A percentile compares a stretch with the other conserved stretches of the same genome.
Evolutionary conservation across 2,329 filamentous ascomycete genomes (phyloP).

Genomic region (Zymoseptoria ardabiliae): DNA sequence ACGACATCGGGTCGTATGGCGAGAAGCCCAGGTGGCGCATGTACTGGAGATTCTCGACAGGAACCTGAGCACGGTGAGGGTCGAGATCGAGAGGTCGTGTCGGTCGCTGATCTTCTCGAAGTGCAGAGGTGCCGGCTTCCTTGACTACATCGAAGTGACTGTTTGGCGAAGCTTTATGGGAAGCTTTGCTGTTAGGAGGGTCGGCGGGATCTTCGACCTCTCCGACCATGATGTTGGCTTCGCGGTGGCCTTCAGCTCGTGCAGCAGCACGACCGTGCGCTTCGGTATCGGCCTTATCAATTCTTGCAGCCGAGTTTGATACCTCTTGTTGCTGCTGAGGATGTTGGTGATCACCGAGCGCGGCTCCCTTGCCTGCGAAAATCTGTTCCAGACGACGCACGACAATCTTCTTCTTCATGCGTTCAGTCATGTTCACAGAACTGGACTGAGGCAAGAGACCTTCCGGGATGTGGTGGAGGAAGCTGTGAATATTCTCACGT

Average conservation of each 20-base stretch:
- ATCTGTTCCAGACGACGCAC: constrained; percentile 71
- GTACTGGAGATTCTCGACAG: constrained; percentile 71
- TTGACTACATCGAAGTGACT: constrained; percentile 1
- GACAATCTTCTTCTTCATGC: constrained; percentile 67
- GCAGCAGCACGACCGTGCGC: constrained; percentile 30
- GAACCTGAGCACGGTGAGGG: constrained; percentile 66
- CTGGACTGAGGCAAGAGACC: constrained; percentile 55
- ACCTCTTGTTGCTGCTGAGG: constrained; percentile 52
- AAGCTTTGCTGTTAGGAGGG: constrained; percentile 1
- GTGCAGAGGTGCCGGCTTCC: neutral
- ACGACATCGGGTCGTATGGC: constrained; percentile 48
- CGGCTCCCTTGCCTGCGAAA: constrained; percentile 62
- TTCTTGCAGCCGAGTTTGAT: constrained; percentile 46
- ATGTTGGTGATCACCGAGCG: constrained; percentile 39
- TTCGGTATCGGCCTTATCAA: constrained; percentile 37
- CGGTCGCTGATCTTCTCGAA: constrained; percentile 57
- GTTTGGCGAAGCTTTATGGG: neutral
- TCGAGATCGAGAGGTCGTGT: constrained; percentile 72
- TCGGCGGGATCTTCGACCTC: constrained; percentile 20
- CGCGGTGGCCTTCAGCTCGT: constrained; percentile 37
- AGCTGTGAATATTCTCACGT: constrained; percentile 59
- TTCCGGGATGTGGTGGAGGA: constrained; percentile 64
- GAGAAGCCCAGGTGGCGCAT: constrained; percentile 66
- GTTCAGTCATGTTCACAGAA: constrained; percentile 56
- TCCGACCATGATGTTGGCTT: constrained; percentile 39